These are phyloP conservation scores for Neopestalotiopsis sp. DNA, from an alignment of 2,329 filamentous ascomycete genomes.

Conservation along the genomic window DNA sequence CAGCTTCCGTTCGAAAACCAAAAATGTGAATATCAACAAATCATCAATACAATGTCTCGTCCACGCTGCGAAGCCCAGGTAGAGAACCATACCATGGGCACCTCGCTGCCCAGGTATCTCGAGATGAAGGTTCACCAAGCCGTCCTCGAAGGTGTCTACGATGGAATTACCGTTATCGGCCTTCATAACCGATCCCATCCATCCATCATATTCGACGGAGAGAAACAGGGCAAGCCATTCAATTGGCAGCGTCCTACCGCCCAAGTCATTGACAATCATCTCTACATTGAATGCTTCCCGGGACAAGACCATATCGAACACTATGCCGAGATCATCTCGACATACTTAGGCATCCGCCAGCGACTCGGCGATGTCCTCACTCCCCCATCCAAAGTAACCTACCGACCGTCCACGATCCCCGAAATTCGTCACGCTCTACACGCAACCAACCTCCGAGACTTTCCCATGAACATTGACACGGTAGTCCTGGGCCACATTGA, in stretches of 20 bases:
- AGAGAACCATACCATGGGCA: slow-evolving; percentile 29
- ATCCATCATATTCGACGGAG: slow-evolving; percentile 24
- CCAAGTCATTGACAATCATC: slow-evolving; percentile 19
- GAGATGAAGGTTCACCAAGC: slow-evolving; percentile 28
- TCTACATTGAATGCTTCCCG: slow-evolving; percentile 28
- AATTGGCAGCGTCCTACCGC: slow-evolving; percentile 29
- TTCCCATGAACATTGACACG: slow-evolving; percentile 20
- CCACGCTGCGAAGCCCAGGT: slow-evolving; percentile 20
- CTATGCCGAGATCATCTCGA: slow-evolving; percentile 24
- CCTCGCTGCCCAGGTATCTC: slow-evolving; percentile 25
- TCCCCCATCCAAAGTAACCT: slow-evolving; percentile 19
- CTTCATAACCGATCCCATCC: slow-evolving; percentile 14
- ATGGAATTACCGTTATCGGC: slow-evolving; percentile 23
- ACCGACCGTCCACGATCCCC: slow-evolving; percentile 20
- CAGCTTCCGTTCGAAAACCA: background rate
- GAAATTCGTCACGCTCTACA: slow-evolving; percentile 18
- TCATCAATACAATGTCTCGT: background rate
- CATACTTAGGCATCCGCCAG: slow-evolving; percentile 20
- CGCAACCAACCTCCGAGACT: slow-evolving; percentile 19
- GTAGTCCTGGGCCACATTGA: slow-evolving; percentile 22
- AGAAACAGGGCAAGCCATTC: slow-evolving; percentile 30
- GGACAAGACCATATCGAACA: slow-evolving; percentile 28
- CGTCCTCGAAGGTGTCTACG: slow-evolving; percentile 21
- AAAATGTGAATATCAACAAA: background rate
- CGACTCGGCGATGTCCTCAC: slow-evolving; percentile 11